phyloP scores from a whole-genome alignment of 176 grass and related monocot genomes.

The Secale cereale region DNA sequence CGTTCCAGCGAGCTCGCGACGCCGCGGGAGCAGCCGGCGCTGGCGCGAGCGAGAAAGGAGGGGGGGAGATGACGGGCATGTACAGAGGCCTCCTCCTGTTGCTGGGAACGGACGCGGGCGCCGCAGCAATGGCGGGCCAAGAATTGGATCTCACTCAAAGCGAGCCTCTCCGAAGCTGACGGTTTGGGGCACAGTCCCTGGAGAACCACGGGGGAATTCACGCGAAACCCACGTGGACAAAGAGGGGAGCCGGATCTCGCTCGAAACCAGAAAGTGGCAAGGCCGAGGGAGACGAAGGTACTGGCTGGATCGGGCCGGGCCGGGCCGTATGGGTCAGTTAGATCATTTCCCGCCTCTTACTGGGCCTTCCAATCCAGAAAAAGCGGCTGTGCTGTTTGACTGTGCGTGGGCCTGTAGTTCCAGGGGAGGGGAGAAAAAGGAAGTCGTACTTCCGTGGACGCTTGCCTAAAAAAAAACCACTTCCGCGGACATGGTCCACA shows the following conservation, averaged over 20 bases:
- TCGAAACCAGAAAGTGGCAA: background rate
- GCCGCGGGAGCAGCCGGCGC: background rate
- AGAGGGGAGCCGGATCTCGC: background rate
- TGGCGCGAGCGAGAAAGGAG: background rate
- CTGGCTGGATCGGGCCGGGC: too few relatives aligned
- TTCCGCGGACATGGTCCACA: conserved; percentile 4
- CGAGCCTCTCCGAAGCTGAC: background rate
- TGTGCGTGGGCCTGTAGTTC: too few relatives aligned
- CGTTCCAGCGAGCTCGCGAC: background rate
- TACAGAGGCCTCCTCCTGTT: background rate
- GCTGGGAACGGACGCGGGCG: background rate
- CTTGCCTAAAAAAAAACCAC: too few relatives aligned
- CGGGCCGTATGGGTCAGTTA: background rate
- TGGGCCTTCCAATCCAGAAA: background rate
- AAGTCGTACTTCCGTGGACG: background rate
- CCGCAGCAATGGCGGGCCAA: background rate
- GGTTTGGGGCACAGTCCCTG: background rate
- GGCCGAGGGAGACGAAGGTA: background rate
- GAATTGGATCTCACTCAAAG: conserved; percentile 43
- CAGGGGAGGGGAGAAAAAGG: too few relatives aligned
- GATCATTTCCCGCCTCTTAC: background rate
- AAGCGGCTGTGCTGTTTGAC: background rate
- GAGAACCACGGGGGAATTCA: background rate
- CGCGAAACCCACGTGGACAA: conserved; percentile 4
- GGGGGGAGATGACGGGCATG: background rate